Evolutionary conservation across 2,329 filamentous ascomycete species (phyloP).

Genomic region (Penicillium sp.): DNA sequence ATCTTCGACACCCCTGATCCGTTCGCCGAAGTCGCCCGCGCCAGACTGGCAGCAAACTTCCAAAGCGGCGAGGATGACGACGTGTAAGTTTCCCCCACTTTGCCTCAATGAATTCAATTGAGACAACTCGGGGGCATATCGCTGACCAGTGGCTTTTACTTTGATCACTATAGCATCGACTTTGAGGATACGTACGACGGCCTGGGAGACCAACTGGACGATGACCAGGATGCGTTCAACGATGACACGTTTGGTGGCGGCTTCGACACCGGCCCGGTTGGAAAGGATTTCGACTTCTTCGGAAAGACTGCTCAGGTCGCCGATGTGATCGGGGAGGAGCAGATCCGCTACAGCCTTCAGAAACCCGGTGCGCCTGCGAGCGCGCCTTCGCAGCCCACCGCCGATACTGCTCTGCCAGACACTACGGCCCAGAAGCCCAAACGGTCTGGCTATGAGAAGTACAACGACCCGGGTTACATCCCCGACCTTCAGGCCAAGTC

Average conservation of each 20-base stretch:
- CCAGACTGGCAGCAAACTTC: conserved; percentile 44
- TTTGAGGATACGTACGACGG: conserved; percentile 98
- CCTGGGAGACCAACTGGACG: conserved; percentile 82
- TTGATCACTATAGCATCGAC: conserved; percentile 56
- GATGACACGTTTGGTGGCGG: conserved; percentile 73
- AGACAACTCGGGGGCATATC: too few species aligned
- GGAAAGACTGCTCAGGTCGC: conserved; percentile 82
- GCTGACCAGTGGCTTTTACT: neutral
- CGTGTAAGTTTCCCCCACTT: conserved; percentile 46
- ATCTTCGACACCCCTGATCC: conserved; percentile 80
- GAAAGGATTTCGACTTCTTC: conserved; percentile 96
- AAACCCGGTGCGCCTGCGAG: conserved; percentile 46
- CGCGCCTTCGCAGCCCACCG: conserved; percentile 24
- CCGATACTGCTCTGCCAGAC: conserved; percentile 38
- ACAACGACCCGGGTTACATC: conserved; percentile 72
- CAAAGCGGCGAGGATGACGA: too few species aligned
- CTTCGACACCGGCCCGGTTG: conserved; percentile 52
- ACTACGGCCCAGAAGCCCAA: conserved; percentile 51
- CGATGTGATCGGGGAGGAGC: conserved; percentile 80
- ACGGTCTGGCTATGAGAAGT: conserved; percentile 83
- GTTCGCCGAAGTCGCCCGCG: conserved; percentile 69
- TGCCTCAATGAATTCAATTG: too few species aligned
- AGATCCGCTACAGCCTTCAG: conserved; percentile 70
- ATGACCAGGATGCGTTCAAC: conserved; percentile 89
- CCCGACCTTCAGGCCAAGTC: conserved; percentile 87